Evolutionary conservation across 331 rosid genomes (phyloP), one percentile per base, ranked within the genome.

Genomic region (Pyracantha coccinea): DNA sequence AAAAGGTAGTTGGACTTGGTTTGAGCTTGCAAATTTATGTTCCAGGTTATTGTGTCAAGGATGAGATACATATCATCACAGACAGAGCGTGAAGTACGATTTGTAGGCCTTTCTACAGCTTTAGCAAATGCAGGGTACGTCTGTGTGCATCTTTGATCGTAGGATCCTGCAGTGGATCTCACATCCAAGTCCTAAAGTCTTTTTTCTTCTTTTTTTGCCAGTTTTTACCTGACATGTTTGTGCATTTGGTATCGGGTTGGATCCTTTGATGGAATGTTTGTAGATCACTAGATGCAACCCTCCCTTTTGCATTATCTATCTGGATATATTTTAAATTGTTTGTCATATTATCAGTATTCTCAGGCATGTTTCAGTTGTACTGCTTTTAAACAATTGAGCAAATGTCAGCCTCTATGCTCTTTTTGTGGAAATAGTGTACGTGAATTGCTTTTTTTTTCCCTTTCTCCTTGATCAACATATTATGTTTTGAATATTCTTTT

Each of bases 21-120:
- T 63, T 63, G 44, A 63, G 68, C 21, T 25, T 63, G 68, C 21
- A 58, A 82, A 59, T 68, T 75, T 75, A 54, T 83, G 70, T 83
- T 80, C 78, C 87, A 93, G 97, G 99, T 94, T 80, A 94, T 94
- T 19, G 99, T 94, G 68, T 94, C 99, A 68, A 86, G 97, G 86
- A 94, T 94, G 99, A 90, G 99, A 83, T 92, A 92, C 82, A 94
- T 94, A 87, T 94, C 99, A 55, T 94, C 97, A 66, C 99, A 94
- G 81, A 94, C 99, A 21, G 97, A 91, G 80, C 93, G 96, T 19
- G 83, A 92, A 55, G 95, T 94, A 57, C 88, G 96, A 66, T 94
- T 94, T 80, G 74, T 94, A 64, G 97, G 99, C 62, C 97, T 94
- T 80, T 94, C 99, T 35, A 94, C 99, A 50, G 97, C 97, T 74